phyloP scores from a whole-genome alignment of 257 asterid genomes.

The Solanum virginianum region DNA sequence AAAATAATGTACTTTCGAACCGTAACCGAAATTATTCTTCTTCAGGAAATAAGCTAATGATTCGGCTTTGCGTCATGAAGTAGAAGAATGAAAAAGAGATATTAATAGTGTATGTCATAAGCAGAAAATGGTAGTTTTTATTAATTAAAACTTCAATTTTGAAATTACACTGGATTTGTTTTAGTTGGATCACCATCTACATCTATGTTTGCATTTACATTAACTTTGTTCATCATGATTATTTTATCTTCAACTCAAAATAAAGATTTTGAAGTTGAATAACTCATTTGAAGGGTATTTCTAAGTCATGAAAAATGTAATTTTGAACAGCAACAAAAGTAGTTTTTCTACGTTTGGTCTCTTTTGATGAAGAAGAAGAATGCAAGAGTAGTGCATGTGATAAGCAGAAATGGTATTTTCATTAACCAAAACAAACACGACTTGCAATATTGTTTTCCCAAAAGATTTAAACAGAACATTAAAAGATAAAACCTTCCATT shows the following conservation, averaged over 20 bases:
- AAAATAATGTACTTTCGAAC: too few species aligned
- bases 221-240: background rate
- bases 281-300: background rate
- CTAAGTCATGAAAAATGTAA: background rate
- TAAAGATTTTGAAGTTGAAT: background rate
- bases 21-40: too few species aligned
- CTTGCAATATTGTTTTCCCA: background rate
- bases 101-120: too few species aligned
- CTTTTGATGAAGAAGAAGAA: background rate
- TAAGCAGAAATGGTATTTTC: background rate
- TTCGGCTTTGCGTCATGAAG: too few species aligned
- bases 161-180: too few species aligned
- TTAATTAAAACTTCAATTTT: too few species aligned
- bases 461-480: background rate
- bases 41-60: too few species aligned
- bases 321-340: too few species aligned
- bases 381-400: background rate
- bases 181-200: background rate
- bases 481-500: background rate
- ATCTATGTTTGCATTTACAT: background rate
- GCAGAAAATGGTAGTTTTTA: too few species aligned
- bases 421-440: background rate
- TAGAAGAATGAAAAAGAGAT: too few species aligned
- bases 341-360: background rate
- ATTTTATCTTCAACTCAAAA: background rate